Evolutionary conservation across 805 yeast species (phyloP).

Genomic region (Metschnikowia vanudenii): DNA sequence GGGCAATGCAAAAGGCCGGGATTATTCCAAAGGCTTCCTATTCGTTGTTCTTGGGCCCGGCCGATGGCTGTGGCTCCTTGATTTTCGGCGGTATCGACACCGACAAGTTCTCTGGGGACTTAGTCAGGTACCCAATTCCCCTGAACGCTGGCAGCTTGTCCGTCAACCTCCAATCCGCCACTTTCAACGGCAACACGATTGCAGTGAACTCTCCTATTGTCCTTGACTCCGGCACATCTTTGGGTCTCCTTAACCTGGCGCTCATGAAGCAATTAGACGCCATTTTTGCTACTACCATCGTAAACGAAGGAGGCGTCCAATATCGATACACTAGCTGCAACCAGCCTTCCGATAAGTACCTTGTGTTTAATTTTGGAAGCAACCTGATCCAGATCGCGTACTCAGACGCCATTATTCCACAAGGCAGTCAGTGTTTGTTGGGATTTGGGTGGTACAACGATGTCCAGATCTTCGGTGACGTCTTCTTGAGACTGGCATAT

Average conservation of each 20-base stretch:
- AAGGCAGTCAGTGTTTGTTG: conserved; percentile 11
- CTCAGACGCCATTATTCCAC: conserved; percentile 6
- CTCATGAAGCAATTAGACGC: conserved; percentile 11
- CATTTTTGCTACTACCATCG: conserved; percentile 7
- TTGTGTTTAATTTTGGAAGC: conserved; percentile 13
- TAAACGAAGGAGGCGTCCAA: conserved; percentile 6
- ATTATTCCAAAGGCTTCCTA: conserved; percentile 54
- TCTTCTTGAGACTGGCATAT: conserved; percentile 20
- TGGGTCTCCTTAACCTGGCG: conserved; percentile 7
- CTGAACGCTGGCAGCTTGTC: conserved; percentile 9
- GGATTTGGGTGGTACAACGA: conserved; percentile 12
- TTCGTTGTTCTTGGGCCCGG: conserved; percentile 56
- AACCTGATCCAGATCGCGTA: conserved; percentile 10
- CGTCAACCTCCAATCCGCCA: conserved; percentile 9
- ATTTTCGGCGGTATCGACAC: conserved; percentile 45
- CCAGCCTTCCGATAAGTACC: conserved; percentile 13
- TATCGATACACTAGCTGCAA: conserved; percentile 15
- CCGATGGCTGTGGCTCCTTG: conserved; percentile 28
- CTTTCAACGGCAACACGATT: conserved; percentile 8
- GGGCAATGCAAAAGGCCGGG: conserved; percentile 56
- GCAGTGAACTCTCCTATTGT: conserved; percentile 5
- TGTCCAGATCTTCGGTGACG: conserved; percentile 17
- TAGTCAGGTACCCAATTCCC: conserved; percentile 9
- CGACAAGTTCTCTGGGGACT: conserved; percentile 30
- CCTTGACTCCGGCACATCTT: conserved; percentile 18